Conservation (phyloP, 495 filamentous ascomycete genomes). For the Penicillium egyptiacum region DNA sequence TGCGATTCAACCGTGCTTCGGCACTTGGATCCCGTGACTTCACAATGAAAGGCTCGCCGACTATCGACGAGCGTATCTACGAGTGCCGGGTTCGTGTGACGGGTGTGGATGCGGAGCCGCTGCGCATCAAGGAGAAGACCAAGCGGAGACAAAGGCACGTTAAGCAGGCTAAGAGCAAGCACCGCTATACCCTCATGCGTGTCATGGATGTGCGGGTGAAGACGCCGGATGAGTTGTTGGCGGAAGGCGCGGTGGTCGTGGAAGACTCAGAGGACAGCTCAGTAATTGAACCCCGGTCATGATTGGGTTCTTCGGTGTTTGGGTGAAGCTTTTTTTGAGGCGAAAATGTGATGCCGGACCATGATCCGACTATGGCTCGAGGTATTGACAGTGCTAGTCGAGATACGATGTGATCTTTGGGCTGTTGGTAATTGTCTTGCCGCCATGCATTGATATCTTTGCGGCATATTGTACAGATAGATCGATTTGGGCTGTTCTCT, state of each 20-base stretch:
- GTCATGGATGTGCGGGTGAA: conserved; percentile 78
- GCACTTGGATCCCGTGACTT: conserved; percentile 83
- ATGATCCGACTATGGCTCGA: conserved; percentile 1
- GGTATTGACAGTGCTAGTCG: conserved; percentile 2
- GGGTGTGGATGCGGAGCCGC: conserved; percentile 82
- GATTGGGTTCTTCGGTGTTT: conserved; percentile 13
- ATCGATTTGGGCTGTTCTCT: conserved; percentile 33
- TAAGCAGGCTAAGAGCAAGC: conserved; percentile 77
- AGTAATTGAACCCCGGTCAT: conserved; percentile 31
- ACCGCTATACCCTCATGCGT: conserved; percentile 79
- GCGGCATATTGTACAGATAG: conserved; percentile 45
- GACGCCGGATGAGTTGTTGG: conserved; percentile 55
- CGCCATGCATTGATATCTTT: conserved; percentile 23
- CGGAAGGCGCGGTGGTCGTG: conserved; percentile 44
- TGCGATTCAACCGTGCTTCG: conserved; percentile 81
- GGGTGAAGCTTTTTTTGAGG: conserved; percentile 6
- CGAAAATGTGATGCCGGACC: conserved; percentile 7
- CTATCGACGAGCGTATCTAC: conserved; percentile 77
- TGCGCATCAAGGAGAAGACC: conserved; percentile 88
- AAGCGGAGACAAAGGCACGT: conserved; percentile 79
- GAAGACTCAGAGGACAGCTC: conserved; percentile 29
- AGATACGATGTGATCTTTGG: neutral
- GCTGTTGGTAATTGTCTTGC: conserved; percentile 6
- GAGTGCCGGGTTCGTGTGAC: conserved; percentile 84
- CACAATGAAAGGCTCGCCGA: conserved; percentile 76